These are phyloP conservation scores for Leishmania gerbilli DNA, from an alignment of 208 protist genomes.

Conservation along the genomic window DNA sequence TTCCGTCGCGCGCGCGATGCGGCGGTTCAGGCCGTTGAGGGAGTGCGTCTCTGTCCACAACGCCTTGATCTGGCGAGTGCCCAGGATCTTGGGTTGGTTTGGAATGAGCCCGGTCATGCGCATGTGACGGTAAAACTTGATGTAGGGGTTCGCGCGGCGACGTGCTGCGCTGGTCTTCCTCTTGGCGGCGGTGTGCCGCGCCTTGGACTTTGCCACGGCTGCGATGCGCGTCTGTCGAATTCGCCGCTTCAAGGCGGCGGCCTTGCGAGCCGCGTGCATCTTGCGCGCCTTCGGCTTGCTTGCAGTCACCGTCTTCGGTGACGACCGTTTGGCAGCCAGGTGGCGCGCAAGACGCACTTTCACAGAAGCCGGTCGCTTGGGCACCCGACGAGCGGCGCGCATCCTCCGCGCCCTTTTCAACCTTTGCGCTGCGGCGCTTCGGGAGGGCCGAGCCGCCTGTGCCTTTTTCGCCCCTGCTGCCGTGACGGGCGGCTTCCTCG, in stretches of 20 bases:
- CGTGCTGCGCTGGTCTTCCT: neutral
- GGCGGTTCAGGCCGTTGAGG: conserved; percentile 25
- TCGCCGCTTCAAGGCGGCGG: neutral
- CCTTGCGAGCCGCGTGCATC: neutral
- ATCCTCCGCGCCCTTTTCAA: neutral
- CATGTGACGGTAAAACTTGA: conserved; percentile 49
- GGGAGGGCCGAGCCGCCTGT: neutral
- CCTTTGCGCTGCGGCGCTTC: neutral
- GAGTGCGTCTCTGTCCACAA: conserved; percentile 40
- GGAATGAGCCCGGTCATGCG: conserved; percentile 47
- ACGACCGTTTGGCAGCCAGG: neutral
- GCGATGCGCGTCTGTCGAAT: neutral
- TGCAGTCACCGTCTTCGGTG: neutral
- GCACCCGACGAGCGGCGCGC: neutral
- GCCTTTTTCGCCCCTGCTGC: neutral
- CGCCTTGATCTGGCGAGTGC: conserved; percentile 41
- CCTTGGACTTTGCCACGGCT: neutral
- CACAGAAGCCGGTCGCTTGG: neutral
- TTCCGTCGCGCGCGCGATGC: conserved; percentile 28
- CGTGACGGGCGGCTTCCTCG: neutral
- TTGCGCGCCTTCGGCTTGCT: conserved; percentile 7
- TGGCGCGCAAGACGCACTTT: neutral
- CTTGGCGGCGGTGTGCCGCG: conserved; percentile 1
- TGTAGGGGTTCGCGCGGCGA: conserved; percentile 33
- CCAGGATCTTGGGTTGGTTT: conserved; percentile 27